Percentiles rank a stretch among this genome's conserved stretches.
These are phyloP conservation scores for Candida methanosorbosa DNA, from an alignment of 805 yeast species.

Conservation along the genomic window DNA sequence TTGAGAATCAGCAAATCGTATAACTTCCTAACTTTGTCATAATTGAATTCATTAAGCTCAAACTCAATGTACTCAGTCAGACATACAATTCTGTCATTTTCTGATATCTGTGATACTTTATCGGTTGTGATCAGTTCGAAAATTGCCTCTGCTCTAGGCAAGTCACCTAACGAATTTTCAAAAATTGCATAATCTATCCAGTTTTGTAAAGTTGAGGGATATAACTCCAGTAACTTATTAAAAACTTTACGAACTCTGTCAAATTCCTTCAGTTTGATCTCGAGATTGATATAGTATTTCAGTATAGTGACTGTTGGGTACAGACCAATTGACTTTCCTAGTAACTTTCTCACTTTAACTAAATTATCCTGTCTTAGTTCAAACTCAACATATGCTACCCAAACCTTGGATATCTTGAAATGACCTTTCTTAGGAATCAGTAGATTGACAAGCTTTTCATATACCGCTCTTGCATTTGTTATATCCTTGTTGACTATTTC, in stretches of 20 bases:
- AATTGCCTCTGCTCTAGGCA: conserved; percentile 57
- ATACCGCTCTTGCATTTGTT: conserved; percentile 40
- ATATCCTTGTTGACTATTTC: conserved; percentile 40
- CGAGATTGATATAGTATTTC: conserved; percentile 58
- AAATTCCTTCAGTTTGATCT: conserved; percentile 62
- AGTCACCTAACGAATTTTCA: conserved; percentile 62
- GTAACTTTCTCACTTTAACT: conserved; percentile 48
- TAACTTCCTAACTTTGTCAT: conserved; percentile 43
- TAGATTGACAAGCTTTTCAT: conserved; percentile 35
- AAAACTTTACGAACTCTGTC: conserved; percentile 71
- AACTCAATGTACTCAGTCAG: conserved; percentile 39
- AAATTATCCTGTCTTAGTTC: conserved; percentile 57
- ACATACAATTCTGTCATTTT: conserved; percentile 4
- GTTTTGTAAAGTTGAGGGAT: conserved; percentile 29
- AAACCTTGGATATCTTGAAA: conserved; percentile 67
- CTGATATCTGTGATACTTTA: conserved; percentile 2
- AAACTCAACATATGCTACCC: conserved; percentile 67
- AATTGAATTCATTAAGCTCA: conserved; percentile 53
- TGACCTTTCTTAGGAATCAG: conserved; percentile 45
- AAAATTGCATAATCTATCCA: conserved; percentile 64
- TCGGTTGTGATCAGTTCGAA: conserved; percentile 39
- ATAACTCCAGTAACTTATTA: conserved; percentile 51
- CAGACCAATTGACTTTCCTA: conserved; percentile 68
- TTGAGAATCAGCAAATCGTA: conserved; percentile 31
- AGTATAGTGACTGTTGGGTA: conserved; percentile 54